These are phyloP conservation scores for Dendrobium officinale DNA, from an alignment of 106 monocot genomes.

Conservation along the genomic window DNA sequence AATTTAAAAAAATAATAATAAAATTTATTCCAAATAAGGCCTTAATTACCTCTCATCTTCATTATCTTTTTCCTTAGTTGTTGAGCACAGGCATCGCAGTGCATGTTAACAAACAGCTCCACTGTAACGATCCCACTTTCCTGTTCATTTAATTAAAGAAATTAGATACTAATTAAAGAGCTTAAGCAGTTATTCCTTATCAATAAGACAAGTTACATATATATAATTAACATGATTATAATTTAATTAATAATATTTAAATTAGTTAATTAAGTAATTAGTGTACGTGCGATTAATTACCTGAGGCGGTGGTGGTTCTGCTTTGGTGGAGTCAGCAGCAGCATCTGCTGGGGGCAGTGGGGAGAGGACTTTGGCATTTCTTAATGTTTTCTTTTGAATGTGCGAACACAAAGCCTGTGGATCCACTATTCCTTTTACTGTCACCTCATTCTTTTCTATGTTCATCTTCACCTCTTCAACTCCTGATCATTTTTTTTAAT, in stretches of 20 bases:
- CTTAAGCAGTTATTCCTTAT: too few species aligned
- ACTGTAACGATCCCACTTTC: constrained; percentile 49
- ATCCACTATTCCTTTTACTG: constrained; percentile 69
- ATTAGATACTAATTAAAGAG: background rate
- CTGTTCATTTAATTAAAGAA: constrained; percentile 15
- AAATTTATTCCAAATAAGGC: too few species aligned
- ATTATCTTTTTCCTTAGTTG: constrained; percentile 70
- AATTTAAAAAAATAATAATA: too few species aligned
- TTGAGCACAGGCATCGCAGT: constrained; percentile 88
- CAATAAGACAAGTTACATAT: background rate
- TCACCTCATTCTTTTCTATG: constrained; percentile 60
- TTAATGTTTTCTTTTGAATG: constrained; percentile 51
- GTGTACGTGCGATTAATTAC: background rate
- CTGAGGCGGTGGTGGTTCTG: constrained; percentile 6
- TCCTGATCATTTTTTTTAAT: constrained; percentile 21
- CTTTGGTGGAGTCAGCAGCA: constrained; percentile 20
- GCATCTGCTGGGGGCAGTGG: constrained; percentile 26
- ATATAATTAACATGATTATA: background rate
- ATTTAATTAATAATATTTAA: background rate
- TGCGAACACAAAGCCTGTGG: constrained; percentile 55
- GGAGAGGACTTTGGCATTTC: constrained; percentile 51
- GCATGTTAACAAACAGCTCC: constrained; percentile 88
- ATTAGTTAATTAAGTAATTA: background rate
- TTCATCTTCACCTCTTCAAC: constrained; percentile 79
- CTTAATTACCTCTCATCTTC: constrained; percentile 64